Evolutionary conservation across 768 basidiomycete genomes (phyloP).

Genomic region (Kwoniella sp.): DNA sequence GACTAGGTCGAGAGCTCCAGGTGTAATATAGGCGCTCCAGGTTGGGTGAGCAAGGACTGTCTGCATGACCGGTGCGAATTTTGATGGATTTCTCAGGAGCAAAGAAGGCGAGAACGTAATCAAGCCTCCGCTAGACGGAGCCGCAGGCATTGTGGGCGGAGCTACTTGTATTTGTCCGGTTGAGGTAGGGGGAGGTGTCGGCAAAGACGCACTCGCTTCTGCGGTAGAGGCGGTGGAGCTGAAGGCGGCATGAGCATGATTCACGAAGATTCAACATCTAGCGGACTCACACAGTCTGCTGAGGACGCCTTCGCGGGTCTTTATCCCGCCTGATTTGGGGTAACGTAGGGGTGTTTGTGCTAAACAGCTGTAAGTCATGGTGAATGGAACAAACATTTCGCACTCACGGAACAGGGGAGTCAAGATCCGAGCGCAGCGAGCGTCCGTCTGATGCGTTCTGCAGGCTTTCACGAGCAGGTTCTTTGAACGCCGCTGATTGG

Average conservation of each 20-base stretch:
- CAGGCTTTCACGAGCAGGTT: background rate
- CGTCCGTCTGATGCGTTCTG: background rate
- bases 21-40: conserved; percentile 35
- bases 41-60: conserved; percentile 9
- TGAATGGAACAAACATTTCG: too few species aligned
- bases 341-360: background rate
- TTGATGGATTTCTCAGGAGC: conserved; percentile 22
- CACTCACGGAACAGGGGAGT: too few species aligned
- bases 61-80: conserved; percentile 22
- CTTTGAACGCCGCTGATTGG: background rate
- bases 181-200: too few species aligned
- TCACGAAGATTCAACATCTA: too few species aligned
- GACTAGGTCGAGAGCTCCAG: conserved; percentile 23
- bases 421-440: background rate
- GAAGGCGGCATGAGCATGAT: too few species aligned
- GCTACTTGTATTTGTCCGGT: too few species aligned
- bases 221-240: too few species aligned
- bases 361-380: too few species aligned
- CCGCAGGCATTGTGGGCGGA: too few species aligned
- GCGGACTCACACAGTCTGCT: too few species aligned
- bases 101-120: conserved; percentile 38
- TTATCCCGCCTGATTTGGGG: background rate
- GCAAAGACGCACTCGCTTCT: too few species aligned
- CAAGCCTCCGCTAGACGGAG: conserved; percentile 31
- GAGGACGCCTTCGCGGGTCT: background rate